Evolutionary conservation across 2,329 filamentous ascomycete species (phyloP).

Genomic region (Fusarium sp.): DNA sequence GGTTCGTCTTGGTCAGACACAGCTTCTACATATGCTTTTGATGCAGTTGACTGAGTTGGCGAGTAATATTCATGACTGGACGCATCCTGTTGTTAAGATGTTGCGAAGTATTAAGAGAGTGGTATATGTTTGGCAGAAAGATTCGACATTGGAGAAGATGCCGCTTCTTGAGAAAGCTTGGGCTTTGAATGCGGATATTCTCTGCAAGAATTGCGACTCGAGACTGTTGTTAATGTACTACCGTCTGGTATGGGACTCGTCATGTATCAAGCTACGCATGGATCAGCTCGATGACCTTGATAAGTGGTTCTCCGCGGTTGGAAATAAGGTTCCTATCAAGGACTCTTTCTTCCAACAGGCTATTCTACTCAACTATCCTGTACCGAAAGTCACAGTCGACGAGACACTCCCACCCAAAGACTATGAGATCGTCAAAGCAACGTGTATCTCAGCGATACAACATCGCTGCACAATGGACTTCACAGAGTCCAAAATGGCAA

Average conservation of each 20-base stretch:
- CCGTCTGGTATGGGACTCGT: slow-evolving; percentile 17
- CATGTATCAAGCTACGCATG: neutral
- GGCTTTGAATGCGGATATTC: slow-evolving; percentile 5
- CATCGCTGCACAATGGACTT: slow-evolving; percentile 13
- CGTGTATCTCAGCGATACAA: slow-evolving; percentile 17
- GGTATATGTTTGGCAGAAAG: neutral
- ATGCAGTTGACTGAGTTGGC: neutral
- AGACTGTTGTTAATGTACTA: slow-evolving; percentile 13
- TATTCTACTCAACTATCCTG: neutral
- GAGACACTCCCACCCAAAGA: neutral
- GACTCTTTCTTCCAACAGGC: neutral
- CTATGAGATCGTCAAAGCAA: slow-evolving; percentile 8
- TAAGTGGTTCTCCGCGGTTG: slow-evolving; percentile 3
- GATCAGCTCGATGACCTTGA: neutral
- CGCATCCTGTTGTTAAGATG: slow-evolving; percentile 3
- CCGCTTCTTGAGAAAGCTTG: slow-evolving; percentile 2
- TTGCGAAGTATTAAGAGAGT: neutral
- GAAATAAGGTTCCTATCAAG: neutral
- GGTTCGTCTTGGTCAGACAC: neutral
- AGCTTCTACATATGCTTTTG: slow-evolving; percentile 11
- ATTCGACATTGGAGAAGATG: neutral
- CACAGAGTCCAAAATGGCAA: neutral
- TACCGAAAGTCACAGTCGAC: neutral
- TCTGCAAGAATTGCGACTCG: slow-evolving; percentile 7
- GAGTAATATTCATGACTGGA: neutral